A percentile compares a stretch with the other conserved stretches of the same genome.
phyloP scores from a whole-genome alignment of 176 grass and related monocot species.

The Oryza glumipatula region DNA sequence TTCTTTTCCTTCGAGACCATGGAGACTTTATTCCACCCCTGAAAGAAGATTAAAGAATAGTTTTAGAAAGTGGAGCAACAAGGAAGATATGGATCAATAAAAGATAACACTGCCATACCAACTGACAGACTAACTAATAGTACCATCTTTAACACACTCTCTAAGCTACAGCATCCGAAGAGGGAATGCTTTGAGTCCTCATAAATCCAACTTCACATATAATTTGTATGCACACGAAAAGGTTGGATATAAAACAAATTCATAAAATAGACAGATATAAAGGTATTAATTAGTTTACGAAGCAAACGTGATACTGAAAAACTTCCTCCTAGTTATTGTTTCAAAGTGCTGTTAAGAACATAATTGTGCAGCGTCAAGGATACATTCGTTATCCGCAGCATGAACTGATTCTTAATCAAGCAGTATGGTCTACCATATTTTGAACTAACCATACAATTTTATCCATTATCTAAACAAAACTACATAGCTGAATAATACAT shows the following conservation, averaged over 20 bases:
- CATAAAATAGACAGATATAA: background rate
- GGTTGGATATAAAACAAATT: conserved; percentile 2
- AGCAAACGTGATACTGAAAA: conserved; percentile 5
- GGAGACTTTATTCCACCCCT: conserved; percentile 97
- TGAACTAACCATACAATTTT: background rate
- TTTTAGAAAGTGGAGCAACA: conserved; percentile 35
- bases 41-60: conserved; percentile 17
- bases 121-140: background rate
- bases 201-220: background rate
- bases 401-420: background rate
- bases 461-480: no score
- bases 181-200: background rate
- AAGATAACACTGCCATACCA: background rate
- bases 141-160: background rate
- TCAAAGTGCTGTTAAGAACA: background rate
- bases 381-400: background rate
- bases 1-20: conserved; percentile 97
- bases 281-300: conserved; percentile 4
- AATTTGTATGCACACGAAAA: conserved; percentile 16
- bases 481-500: background rate
- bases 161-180: background rate
- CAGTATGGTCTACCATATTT: conserved; percentile 12
- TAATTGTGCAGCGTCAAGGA: background rate
- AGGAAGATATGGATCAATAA: conserved; percentile 9
- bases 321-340: background rate